Evolutionary conservation across 352 stramenopile genomes (phyloP), one percentile per base, ranked within the genome.

Genomic region (Phytophthora boehmeriae): DNA sequence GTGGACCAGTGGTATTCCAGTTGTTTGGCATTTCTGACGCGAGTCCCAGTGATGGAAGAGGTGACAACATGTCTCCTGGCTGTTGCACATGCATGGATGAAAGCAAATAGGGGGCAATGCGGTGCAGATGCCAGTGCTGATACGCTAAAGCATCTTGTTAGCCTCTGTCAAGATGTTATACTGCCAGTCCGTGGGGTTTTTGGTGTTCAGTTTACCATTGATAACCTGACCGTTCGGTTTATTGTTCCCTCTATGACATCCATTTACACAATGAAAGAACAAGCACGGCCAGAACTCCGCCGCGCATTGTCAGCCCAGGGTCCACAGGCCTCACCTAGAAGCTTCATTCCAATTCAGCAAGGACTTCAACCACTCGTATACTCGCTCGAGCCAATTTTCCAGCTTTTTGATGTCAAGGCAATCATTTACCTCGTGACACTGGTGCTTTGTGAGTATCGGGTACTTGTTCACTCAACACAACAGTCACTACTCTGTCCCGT

Each of bases 401-500:
- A 86, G 53, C 62, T 83, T 20, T 92, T 95, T 39, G 80, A 90
- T 36, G 71, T 91, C 44, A 89, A 90, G 66, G 88, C 72, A 0
- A 66, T 92, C 23, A 71, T 94, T 25, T 65, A 92, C 46, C 71
- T 94, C 52, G 69, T 89, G 0, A 64, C 75, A 11, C 54, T 95
- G 17, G 70, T 90, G 28, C 68, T 95, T 16, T 93, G 82, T 38
- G 87, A 95, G 58, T 94, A 90, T 50, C 83, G 85, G 0, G 59
- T 95, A 17, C 75, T 95, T 10, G 72, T 95, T 16, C 87, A 95
- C 53, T 93, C 85, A 38, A 75, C 72, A 6, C 80, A 93, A 41
- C 74, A 92, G 34, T 90, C 85, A 25, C 66, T 93, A 16, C 64
- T 95, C 27, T 90, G 78, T 23, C 83, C 83, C 4, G 75, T 95